phyloP scores from a whole-genome alignment of 768 basidiomycete genomes.

The Agaricus subrufescens region DNA sequence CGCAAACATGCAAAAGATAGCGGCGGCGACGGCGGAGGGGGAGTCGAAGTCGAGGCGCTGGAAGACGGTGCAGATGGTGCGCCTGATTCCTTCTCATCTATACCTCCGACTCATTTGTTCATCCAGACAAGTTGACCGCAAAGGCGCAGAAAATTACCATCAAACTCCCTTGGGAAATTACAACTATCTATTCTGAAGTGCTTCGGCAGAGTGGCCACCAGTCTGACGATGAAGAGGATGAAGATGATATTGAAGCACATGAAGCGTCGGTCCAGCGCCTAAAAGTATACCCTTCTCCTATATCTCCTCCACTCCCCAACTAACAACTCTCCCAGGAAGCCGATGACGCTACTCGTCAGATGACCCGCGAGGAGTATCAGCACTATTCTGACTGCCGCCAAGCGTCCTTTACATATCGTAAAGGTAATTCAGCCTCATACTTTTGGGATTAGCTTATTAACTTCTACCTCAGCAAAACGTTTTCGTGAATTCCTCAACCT shows the following conservation, averaged over 20 bases:
- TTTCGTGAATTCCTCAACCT: conserved; percentile 94
- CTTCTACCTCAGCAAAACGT: conserved; percentile 65
- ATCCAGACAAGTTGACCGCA: conserved; percentile 64
- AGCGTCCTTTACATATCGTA: conserved; percentile 94
- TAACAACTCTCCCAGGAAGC: conserved; percentile 57
- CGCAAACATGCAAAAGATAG: conserved; percentile 92
- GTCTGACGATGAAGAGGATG: conserved; percentile 93
- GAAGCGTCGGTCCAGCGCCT: conserved; percentile 89
- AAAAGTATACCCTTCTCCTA: conserved; percentile 42
- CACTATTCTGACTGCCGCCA: conserved; percentile 97
- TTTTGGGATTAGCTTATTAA: neutral
- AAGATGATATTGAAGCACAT: conserved; percentile 93
- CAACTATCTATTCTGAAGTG: conserved; percentile 87
- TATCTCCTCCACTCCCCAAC: neutral
- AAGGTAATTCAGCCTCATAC: conserved; percentile 52
- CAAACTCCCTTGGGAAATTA: conserved; percentile 94
- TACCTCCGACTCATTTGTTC: neutral
- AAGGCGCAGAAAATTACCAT: conserved; percentile 93
- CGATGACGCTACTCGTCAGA: conserved; percentile 90
- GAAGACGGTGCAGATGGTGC: conserved; percentile 82
- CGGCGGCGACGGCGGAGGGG: conserved; percentile 75
- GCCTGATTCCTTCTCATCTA: conserved; percentile 13
- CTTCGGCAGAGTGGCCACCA: conserved; percentile 71
- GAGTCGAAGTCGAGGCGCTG: conserved; percentile 75
- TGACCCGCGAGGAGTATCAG: conserved; percentile 96